Base-by-base conservation (phyloP, 2,329 filamentous ascomycete genomes). In the Cytospora piceae region DNA sequence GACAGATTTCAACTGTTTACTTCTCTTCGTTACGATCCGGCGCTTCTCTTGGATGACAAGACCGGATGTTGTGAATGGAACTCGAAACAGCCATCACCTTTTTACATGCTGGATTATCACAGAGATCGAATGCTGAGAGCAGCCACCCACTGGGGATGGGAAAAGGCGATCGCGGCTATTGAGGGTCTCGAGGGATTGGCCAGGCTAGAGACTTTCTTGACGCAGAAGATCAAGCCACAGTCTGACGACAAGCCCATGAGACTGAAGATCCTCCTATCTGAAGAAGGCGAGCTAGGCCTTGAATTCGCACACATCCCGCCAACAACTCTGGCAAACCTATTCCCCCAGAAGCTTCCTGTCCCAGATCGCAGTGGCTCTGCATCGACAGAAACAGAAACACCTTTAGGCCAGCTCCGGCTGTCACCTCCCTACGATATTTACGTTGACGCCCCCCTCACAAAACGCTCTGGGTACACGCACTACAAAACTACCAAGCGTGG, bases 81-180 rank as follows among this genome's bases (percentile, higher is more conserved):
- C 72, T 81, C 79, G 70, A 69, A 72, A 31, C 77, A 80, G 31
- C 73, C 79, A 8, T 91, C 87, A 11, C 85, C 89, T 0, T 88
- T 92, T 71, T 96, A 96, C 76, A 92, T 96, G 83, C 84, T 95
- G 20, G 82, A 87, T 65, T 89, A 89, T 70, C 93, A 97, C 75
- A 86, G 87, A 55, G 90, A 94, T 74, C 89, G 93, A 61, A 85
- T 97, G 74, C 81, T 93, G n/a, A 83, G 80, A 64, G 87, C 86
- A 17, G 86, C 87, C 6, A 75, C 72, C 6, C 74, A 88, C 69
- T 90, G 85, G 79, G 72, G 76, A 7, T 90, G 86, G 86, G 70
- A 76, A 1, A 67, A 72, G 4, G 86, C 82, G 0, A 70, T 83
- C 12, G 71, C 78, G 0, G 68, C 71, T 4, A 76, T 89, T 8